phyloP scores from a whole-genome alignment of 2,329 filamentous ascomycete genomes.

The Tolypocladium guangdongense region DNA sequence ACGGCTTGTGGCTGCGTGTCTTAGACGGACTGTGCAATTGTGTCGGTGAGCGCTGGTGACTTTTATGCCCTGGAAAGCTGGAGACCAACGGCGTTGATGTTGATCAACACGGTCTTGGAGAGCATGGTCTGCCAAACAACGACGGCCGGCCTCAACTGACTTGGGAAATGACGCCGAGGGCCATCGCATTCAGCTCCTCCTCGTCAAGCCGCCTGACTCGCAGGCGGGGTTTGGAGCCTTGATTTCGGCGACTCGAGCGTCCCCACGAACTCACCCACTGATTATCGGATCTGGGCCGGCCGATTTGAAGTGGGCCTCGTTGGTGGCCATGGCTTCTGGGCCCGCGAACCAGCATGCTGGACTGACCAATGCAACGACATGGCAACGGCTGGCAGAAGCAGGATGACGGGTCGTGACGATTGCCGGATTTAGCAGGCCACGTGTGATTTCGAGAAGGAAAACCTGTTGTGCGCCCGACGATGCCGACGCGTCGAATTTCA shows the following conservation, averaged over 20 bases:
- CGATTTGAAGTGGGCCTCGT: background rate
- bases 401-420: background rate
- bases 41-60: background rate
- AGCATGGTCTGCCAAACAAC: too few relatives aligned
- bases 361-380: background rate
- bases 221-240: background rate
- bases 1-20: background rate
- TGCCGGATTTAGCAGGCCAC: background rate
- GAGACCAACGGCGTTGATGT: too few relatives aligned
- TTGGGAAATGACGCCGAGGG: background rate
- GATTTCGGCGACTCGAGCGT: background rate
- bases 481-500: background rate
- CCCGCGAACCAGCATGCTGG: background rate
- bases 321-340: background rate
- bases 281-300: background rate
- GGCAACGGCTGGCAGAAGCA: background rate
- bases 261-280: background rate
- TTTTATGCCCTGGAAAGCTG: background rate
- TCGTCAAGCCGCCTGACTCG: background rate
- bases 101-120: too few relatives aligned
- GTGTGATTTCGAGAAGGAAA: background rate
- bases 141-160: too few relatives aligned
- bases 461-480: background rate
- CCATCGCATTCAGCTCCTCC: background rate
- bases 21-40: background rate